Evolutionary conservation across 2,329 filamentous ascomycete species (phyloP).

Genomic region (Botrytis porri): DNA sequence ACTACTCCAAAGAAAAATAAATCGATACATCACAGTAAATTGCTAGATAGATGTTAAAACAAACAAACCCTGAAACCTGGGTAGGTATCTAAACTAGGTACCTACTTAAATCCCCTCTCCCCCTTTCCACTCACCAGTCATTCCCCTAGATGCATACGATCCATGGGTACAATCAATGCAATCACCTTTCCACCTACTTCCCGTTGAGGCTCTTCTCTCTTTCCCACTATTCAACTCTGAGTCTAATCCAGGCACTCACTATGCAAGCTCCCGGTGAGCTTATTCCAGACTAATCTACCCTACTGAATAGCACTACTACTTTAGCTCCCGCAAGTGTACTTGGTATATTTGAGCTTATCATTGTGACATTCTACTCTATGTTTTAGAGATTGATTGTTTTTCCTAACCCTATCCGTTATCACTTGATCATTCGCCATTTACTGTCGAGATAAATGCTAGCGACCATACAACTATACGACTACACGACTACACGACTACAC

Average conservation of each 20-base stretch:
- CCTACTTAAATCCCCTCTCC: too few relatives aligned
- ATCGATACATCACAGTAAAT: too few relatives aligned
- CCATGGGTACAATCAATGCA: too few relatives aligned
- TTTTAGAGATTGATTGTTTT: neutral
- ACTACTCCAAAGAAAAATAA: too few relatives aligned
- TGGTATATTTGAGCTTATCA: neutral
- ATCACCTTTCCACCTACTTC: neutral
- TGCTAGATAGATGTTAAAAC: too few relatives aligned
- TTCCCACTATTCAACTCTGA: neutral
- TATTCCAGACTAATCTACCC: neutral
- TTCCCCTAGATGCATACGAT: too few relatives aligned
- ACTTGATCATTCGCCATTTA: neutral
- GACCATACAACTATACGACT: neutral
- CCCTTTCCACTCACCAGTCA: too few relatives aligned
- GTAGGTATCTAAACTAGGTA: too few relatives aligned
- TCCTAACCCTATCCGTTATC: neutral
- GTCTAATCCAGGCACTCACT: neutral
- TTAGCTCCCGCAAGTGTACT: neutral
- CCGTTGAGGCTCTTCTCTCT: neutral
- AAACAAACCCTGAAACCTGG: too few relatives aligned
- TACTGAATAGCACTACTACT: neutral
- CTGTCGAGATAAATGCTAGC: neutral
- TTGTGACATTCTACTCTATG: neutral
- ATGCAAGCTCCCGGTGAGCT: neutral
- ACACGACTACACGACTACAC: neutral